Percentiles rank a stretch among this genome's conserved stretches.
Conservation (phyloP, 306 rosid genomes). For the Medicago truncatula region DNA sequence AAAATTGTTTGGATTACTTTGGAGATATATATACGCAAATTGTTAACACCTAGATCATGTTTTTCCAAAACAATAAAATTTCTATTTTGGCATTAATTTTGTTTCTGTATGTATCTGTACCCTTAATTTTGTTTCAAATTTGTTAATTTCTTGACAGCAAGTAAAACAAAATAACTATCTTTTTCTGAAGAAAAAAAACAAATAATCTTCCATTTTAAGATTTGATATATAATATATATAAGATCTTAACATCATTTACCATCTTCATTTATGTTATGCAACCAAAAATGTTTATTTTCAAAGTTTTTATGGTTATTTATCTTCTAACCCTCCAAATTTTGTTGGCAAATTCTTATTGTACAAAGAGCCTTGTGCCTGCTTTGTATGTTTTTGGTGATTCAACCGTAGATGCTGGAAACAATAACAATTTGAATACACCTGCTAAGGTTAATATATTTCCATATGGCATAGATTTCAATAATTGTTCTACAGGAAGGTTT, state of each 20-base stretch:
- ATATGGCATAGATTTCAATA: conserved; percentile 28
- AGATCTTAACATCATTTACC: background rate
- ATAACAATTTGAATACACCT: conserved; percentile 17
- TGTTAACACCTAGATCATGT: no score
- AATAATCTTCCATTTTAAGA: no score
- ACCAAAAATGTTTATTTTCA: background rate
- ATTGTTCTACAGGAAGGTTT: conserved; percentile 3
- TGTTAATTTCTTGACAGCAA: no score
- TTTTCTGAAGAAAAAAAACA: no score
- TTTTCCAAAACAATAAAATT: no score
- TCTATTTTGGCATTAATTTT: no score
- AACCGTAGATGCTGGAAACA: conserved; percentile 26
- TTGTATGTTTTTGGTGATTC: conserved; percentile 35
- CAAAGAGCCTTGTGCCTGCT: conserved; percentile 15
- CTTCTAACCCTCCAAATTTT: conserved; percentile 2
- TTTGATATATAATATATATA: background rate
- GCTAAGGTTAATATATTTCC: conserved; percentile 14
- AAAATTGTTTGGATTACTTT: no score
- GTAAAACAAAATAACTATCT: no score
- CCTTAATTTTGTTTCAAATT: no score
- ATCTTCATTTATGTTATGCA: background rate
- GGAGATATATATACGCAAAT: no score
- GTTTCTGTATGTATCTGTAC: no score
- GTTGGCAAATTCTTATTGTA: background rate
- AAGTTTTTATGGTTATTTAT: background rate